Base-by-base conservation (phyloP, 768 basidiomycete species). In the Calocera viscosa region DNA sequence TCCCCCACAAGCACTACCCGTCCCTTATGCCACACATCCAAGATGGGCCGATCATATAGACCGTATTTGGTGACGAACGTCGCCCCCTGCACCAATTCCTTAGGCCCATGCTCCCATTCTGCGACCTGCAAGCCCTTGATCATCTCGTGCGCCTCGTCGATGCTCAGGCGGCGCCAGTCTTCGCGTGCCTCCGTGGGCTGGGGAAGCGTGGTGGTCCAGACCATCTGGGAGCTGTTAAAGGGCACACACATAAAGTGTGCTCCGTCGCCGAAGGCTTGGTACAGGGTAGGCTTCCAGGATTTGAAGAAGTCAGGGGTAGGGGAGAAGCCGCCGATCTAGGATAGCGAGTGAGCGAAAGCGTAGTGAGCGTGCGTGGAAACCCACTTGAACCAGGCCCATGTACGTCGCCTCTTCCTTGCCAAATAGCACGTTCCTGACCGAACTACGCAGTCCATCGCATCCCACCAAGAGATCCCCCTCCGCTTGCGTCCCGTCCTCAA, bases 401-500 rank as follows among this genome's bases (percentile, higher is more conserved):
- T 76, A 81, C 19, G 70, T 53, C 10, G 76, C 73, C 24, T 70
- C 66, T 60, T 78, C 75, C 64, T 75, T 69, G 0, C 80, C 80
- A 65, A 80, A 79, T 19, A 81, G 70, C 12, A 72, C 69, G 24
- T 68, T 70, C 1, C 80, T 74, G 11, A 79, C 78, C 63, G 72
- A 74, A 68, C 78, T 79, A 68, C 80, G 80, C 67, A 81, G 72
- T 8, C 80, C 80, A 66, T 81, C 80, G 70, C 78, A 79, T 24
- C 80, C 80, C 8, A 80, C 74, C 2, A 80, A 74, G 64, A 82
- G 76, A 67, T 75, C 76, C 8, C 76, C 79, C 0, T 69, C 74
- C 49, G 76, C 78, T 49, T 66, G 75, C 47, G 77, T 74, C 1
- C 80, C 65, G 16, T 64, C 70, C 28, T 72, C 71, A 24, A 80